Base-by-base conservation (phyloP, 2,329 filamentous ascomycete species). In the Ascochyta lentis region DNA sequence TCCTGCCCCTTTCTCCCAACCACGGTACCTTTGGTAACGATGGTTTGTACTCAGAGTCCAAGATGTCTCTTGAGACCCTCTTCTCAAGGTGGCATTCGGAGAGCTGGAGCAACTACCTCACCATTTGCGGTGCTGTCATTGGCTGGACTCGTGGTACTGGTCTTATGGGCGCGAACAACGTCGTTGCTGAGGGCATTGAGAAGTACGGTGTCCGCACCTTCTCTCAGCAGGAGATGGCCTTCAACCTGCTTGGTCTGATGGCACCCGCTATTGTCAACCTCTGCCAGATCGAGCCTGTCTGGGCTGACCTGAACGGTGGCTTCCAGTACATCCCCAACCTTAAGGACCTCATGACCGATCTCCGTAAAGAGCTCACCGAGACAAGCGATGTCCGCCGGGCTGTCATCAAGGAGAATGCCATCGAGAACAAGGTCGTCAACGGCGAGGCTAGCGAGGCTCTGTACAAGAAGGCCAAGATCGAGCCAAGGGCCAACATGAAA, bases 11-110 rank as follows among this genome's bases (percentile, higher is more conserved):
- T 8, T 99, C 95, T 3, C 95, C 95, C 56, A 99, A 99, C 81
- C 96, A 99, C 79, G 95, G 95, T 65, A 99, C 94, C 29, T 99
- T 99, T 68, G 95, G 95, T 72, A 97, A 92, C 74, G 95, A 99
- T 69, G 95, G 95, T 80, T 86, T 99, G 44, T 99, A 99, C 81
- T 96, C 95, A 6, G 95, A 99, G 80, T 98, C 95, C 43, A 99
- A 99, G 81, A 88, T 99, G 56, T 95, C 89, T 39, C 84, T 99
- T 8, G 95, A 99, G 83, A 98, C 95, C 4, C 86, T 99, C 34
- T 98, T 99, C 86, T 97, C 96, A 81, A 87, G 95, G 67, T 99
- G 95, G 95, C 90, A 96, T 78, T 96, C 95, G 0, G 95, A 99
- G 81, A 93, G 87, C 81, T 99, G 95, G 95, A 89, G 87, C 64